phyloP scores from a whole-genome alignment of 2,329 filamentous ascomycete genomes.

The Fusarium metavorans region DNA sequence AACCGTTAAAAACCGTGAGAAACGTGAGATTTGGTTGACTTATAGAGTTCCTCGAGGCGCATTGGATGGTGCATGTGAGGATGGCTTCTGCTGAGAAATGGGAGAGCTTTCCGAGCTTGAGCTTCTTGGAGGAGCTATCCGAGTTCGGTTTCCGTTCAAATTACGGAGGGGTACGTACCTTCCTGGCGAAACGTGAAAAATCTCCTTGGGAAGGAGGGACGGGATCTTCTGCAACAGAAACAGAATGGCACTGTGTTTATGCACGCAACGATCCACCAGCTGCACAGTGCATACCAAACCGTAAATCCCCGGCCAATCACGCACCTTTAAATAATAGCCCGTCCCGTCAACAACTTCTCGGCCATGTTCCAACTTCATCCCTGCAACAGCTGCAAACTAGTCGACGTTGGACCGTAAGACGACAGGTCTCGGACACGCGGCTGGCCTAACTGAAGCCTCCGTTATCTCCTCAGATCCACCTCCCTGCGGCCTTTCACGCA shows the following conservation, averaged over 20 bases:
- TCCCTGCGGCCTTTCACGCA: constrained; percentile 17
- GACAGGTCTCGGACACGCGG: background rate
- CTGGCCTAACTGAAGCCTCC: constrained; percentile 16
- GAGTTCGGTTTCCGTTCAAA: constrained; percentile 9
- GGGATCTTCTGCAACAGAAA: background rate
- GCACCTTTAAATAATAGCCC: background rate
- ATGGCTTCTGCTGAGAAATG: background rate
- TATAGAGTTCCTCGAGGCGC: background rate
- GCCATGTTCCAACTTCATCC: constrained; percentile 10
- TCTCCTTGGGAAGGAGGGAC: background rate
- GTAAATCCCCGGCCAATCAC: background rate
- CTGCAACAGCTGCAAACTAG: constrained; percentile 6
- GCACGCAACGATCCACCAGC: background rate
- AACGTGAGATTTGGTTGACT: background rate
- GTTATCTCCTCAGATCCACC: constrained; percentile 27
- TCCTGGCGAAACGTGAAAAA: background rate
- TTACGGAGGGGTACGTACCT: constrained; percentile 11
- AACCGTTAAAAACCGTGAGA: background rate
- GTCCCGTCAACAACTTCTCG: background rate
- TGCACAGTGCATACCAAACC: background rate
- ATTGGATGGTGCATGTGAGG: constrained; percentile 9
- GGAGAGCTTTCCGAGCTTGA: background rate
- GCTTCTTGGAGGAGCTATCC: background rate
- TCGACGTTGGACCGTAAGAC: constrained; percentile 1
- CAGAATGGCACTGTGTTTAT: constrained; percentile 9